Evolutionary conservation across 2,329 filamentous ascomycete species (phyloP).

Genomic region (Didymella pomorum): DNA sequence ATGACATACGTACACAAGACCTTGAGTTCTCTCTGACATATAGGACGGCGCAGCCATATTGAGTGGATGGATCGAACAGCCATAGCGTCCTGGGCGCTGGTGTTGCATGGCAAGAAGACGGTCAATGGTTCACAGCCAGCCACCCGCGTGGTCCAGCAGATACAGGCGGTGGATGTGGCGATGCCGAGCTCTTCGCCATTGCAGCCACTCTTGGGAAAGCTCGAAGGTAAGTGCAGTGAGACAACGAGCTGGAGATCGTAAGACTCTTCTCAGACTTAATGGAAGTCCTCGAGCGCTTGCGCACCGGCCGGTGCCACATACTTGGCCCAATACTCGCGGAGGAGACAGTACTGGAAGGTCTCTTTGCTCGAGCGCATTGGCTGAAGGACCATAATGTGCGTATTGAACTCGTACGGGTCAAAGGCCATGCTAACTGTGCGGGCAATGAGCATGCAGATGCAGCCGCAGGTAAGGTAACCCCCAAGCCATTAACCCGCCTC

Average conservation of each 20-base stretch:
- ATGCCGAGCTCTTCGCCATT: slow-evolving; percentile 22
- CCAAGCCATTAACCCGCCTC: not conserved
- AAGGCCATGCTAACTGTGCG: slow-evolving; percentile 14
- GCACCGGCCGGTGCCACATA: no score
- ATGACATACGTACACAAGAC: not conserved
- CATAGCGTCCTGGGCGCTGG: slow-evolving; percentile 7
- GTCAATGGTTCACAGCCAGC: no score
- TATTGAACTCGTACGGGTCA: slow-evolving; percentile 25
- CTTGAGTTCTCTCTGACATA: not conserved
- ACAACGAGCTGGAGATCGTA: not conserved
- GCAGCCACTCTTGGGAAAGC: slow-evolving; percentile 16
- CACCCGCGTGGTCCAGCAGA: no score
- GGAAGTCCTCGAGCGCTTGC: no score
- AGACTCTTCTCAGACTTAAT: slow-evolving; percentile 21
- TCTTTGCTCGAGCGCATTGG: slow-evolving; percentile 14
- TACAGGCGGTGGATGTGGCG: not conserved
- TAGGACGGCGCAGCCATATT: not conserved
- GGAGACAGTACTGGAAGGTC: not conserved
- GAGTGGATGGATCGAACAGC: slow-evolving; percentile 8
- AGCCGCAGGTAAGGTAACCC: not conserved
- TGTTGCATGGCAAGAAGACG: slow-evolving; percentile 4
- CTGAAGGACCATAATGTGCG: not conserved
- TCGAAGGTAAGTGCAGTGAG: not conserved
- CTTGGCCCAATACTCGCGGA: slow-evolving; percentile 6
- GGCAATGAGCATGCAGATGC: slow-evolving; percentile 19